phyloP scores from a whole-genome alignment of 2,329 filamentous ascomycete genomes.

The Penicillium sp. region DNA sequence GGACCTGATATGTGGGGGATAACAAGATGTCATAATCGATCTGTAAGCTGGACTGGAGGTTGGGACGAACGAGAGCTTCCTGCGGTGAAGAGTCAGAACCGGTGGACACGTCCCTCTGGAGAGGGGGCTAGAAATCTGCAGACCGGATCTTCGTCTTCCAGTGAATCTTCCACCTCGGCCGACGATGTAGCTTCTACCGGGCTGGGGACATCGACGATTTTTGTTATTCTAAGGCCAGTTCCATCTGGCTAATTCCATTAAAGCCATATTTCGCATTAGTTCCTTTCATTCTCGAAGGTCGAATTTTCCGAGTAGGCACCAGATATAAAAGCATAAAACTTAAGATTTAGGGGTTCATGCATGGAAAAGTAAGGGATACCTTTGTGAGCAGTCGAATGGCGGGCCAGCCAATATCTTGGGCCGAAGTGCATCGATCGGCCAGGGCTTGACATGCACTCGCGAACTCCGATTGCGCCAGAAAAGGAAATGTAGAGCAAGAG shows the following conservation, averaged over 20 bases:
- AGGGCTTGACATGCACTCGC: slow-evolving; percentile 61
- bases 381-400: slow-evolving; percentile 28
- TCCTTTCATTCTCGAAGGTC: no score
- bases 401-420: slow-evolving; percentile 51
- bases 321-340: neutral
- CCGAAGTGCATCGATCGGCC: slow-evolving; percentile 39
- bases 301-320: neutral
- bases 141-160: slow-evolving; percentile 13
- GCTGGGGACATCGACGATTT: slow-evolving; percentile 2
- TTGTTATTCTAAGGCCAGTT: slow-evolving; percentile 8
- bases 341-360: slow-evolving; percentile 7
- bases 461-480: slow-evolving; percentile 61
- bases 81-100: slow-evolving; percentile 21
- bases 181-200: neutral
- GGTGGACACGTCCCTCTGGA: slow-evolving; percentile 10
- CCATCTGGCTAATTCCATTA: slow-evolving; percentile 1
- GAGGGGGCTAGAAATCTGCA: slow-evolving; percentile 5
- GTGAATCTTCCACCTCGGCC: neutral
- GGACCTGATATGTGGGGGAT: slow-evolving; percentile 70
- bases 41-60: slow-evolving; percentile 40
- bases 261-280: slow-evolving; percentile 2
- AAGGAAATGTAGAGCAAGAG: slow-evolving; percentile 51
- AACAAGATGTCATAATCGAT: slow-evolving; percentile 71
- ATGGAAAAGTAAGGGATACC: slow-evolving; percentile 22
- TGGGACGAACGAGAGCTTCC: slow-evolving; percentile 42